phyloP scores from a whole-genome alignment of 495 filamentous ascomycete genomes.

The Chaetomium cochliodes region DNA sequence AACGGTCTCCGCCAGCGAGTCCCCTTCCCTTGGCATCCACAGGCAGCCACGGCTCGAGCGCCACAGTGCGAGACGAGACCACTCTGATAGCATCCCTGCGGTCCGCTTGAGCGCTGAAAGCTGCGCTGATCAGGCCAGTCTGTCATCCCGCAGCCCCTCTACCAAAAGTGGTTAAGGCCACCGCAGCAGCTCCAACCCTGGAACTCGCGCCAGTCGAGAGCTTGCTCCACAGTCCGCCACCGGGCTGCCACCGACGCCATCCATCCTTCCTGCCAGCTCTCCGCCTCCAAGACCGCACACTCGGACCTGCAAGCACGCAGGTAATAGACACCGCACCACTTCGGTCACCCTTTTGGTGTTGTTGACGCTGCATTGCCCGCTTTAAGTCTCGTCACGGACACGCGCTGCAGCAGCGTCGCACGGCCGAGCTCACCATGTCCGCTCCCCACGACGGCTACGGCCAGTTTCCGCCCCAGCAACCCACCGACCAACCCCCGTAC shows the following conservation, averaged over 20 bases:
- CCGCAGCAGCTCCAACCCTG: slow-evolving; percentile 26
- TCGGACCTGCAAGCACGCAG: neutral
- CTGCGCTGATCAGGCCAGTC: slow-evolving; percentile 32
- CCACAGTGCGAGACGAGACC: slow-evolving; percentile 14
- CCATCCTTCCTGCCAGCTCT: slow-evolving; percentile 4
- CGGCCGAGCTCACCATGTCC: slow-evolving; percentile 46
- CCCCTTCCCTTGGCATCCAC: neutral
- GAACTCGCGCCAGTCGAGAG: slow-evolving; percentile 16
- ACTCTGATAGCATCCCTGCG: neutral
- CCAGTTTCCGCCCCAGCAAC: slow-evolving; percentile 64
- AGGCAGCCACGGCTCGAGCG: slow-evolving; percentile 8
- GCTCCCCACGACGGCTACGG: slow-evolving; percentile 57
- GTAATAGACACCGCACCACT: neutral
- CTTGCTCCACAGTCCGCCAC: slow-evolving; percentile 24
- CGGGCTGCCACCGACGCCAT: slow-evolving; percentile 14
- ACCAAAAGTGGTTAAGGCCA: slow-evolving; percentile 22
- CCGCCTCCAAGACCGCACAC: slow-evolving; percentile 2
- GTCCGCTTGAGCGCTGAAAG: neutral
- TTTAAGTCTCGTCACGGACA: slow-evolving; percentile 5
- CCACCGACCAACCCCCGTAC: slow-evolving; percentile 44
- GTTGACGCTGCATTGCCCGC: slow-evolving; percentile 20
- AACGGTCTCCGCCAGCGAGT: neutral
- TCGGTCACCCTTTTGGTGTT: slow-evolving; percentile 9
- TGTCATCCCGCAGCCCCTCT: slow-evolving; percentile 31
- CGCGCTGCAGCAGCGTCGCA: slow-evolving; percentile 18